phyloP scores from a whole-genome alignment of 306 rosid species.

The Corylus americana region DNA sequence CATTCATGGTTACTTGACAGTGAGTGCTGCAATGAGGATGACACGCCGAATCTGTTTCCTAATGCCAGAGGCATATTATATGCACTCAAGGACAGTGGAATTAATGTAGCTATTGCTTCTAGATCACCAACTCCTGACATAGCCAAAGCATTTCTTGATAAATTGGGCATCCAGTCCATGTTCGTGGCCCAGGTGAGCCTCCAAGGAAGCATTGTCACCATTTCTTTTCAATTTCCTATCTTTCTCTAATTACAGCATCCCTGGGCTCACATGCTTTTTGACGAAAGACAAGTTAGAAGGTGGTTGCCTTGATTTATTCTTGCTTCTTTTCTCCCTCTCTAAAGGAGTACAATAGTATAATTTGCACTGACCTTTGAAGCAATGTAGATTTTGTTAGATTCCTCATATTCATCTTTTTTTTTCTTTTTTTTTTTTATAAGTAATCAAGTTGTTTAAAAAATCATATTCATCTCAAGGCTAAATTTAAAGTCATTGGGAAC shows the following conservation, averaged over 20 bases:
- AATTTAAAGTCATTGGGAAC: not conserved
- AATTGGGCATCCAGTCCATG: slow-evolving; percentile 27
- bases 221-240: not conserved
- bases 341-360: no score
- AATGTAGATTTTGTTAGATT: not conserved
- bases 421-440: no score
- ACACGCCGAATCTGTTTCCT: slow-evolving; percentile 23
- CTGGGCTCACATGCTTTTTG: no score
- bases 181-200: slow-evolving; percentile 28
- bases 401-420: no score
- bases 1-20: slow-evolving; percentile 13
- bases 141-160: slow-evolving; percentile 30
- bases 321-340: no score
- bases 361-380: not conserved
- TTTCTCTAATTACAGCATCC: no score
- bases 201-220: not conserved
- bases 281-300: not conserved
- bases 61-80: slow-evolving; percentile 31
- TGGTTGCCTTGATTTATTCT: not conserved
- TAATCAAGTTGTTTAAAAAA: no score
- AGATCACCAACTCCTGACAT: slow-evolving; percentile 23
- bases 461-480: no score
- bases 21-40: slow-evolving; percentile 24
- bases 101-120: slow-evolving; percentile 35
- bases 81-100: slow-evolving; percentile 35